Conservation (phyloP, 352 stramenopile species). For the Pythium scleroteichum region DNA sequence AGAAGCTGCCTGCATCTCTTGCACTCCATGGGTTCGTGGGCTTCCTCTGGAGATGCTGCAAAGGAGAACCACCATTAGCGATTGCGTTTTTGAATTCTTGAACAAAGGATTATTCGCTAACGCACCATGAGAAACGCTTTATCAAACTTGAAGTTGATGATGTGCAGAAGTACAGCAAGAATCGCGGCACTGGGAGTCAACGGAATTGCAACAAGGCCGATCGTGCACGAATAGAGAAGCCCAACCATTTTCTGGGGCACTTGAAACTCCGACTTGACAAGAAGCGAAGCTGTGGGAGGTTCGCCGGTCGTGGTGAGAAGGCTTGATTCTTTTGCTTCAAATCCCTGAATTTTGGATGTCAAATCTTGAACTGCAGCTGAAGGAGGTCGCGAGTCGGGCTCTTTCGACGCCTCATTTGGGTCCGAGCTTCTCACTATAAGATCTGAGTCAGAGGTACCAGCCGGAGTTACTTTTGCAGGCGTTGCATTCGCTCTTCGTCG, state of each 20-base stretch:
- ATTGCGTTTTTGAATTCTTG: too few species aligned
- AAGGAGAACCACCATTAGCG: too few species aligned
- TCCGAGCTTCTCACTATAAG: too few species aligned
- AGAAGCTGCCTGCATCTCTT: slow-evolving; percentile 79
- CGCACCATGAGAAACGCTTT: slow-evolving; percentile 65
- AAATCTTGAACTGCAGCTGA: too few species aligned
- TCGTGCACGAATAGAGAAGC: slow-evolving; percentile 76
- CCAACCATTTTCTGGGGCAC: slow-evolving; percentile 85
- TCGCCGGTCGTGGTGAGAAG: too few species aligned
- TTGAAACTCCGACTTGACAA: slow-evolving; percentile 64
- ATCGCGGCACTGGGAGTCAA: slow-evolving; percentile 61
- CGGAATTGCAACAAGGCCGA: slow-evolving; percentile 68
- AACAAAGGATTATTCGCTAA: not conserved
- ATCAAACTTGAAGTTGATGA: slow-evolving; percentile 86
- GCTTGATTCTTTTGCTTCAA: too few species aligned
- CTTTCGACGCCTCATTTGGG: too few species aligned
- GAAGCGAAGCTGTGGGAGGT: not conserved
- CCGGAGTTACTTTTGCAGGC: too few species aligned
- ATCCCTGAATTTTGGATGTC: too few species aligned
- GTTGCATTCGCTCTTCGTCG: not conserved
- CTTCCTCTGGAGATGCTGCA: slow-evolving; percentile 60
- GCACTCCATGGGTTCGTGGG: slow-evolving; percentile 67
- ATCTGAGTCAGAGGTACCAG: too few species aligned
- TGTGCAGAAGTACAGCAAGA: slow-evolving; percentile 52
- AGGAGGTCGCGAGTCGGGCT: too few species aligned